Evolutionary conservation across 148 eudicot species (phyloP).

Genomic region (Vaccinium vitisidaea): DNA sequence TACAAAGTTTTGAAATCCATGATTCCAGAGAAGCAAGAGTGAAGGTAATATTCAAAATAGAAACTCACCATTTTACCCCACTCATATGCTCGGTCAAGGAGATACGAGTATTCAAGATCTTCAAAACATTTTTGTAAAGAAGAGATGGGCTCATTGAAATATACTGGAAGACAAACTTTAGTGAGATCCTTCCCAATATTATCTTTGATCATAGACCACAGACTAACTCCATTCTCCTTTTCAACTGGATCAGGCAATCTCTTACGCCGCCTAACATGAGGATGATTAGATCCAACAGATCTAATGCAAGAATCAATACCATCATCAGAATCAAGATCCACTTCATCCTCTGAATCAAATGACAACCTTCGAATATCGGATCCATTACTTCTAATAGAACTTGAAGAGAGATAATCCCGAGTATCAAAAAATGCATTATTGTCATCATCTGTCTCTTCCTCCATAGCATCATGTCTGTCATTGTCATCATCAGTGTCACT

Average conservation of each 20-base stretch:
- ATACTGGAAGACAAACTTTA: slow-evolving; percentile 36
- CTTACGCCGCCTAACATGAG: slow-evolving; percentile 29
- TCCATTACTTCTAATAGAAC: slow-evolving; percentile 22
- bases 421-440: slow-evolving; percentile 25
- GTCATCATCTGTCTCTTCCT: slow-evolving; percentile 34
- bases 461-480: slow-evolving; percentile 16
- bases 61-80: slow-evolving; percentile 33
- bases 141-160: slow-evolving; percentile 37
- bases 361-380: slow-evolving; percentile 26
- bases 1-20: neutral
- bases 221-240: slow-evolving; percentile 31
- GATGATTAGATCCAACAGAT: slow-evolving; percentile 18
- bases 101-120: slow-evolving; percentile 34
- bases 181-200: slow-evolving; percentile 37
- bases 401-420: slow-evolving; percentile 29
- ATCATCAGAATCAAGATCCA: slow-evolving; percentile 23
- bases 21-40: neutral
- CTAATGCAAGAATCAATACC: slow-evolving; percentile 10
- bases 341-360: slow-evolving; percentile 28
- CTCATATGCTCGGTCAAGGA: slow-evolving; percentile 35
- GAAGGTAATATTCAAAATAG: neutral
- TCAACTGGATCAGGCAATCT: slow-evolving; percentile 33
- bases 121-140: slow-evolving; percentile 34
- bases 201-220: slow-evolving; percentile 38
- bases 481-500: slow-evolving; percentile 24